A percentile compares a stretch with the other conserved stretches of the same genome.
Conservation (phyloP, 1,284 basidiomycete genomes). For the Vanrija humicola region DNA sequence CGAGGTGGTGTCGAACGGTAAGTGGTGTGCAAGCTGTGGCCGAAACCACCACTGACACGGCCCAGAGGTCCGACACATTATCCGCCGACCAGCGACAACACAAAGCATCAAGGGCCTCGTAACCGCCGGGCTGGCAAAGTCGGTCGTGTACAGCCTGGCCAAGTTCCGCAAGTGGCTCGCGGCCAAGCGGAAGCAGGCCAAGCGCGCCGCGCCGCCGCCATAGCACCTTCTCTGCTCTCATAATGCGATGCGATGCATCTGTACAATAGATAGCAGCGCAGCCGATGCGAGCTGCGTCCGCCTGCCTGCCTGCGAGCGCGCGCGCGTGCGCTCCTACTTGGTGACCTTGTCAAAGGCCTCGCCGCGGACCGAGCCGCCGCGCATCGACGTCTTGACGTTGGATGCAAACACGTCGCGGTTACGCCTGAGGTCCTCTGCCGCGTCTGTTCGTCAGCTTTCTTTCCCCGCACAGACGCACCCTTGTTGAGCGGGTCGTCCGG, state of each 20-base stretch:
- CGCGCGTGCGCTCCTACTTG: constrained; percentile 4
- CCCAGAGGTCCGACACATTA: constrained; percentile 70
- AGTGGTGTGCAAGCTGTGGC: constrained; percentile 23
- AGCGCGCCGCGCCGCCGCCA: no score
- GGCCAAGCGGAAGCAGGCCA: constrained; percentile 16
- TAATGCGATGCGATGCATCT: no score
- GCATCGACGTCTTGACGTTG: constrained; percentile 81
- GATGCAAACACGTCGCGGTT: constrained; percentile 73
- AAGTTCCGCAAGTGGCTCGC: constrained; percentile 83
- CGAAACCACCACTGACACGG: constrained; percentile 1
- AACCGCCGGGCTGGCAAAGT: constrained; percentile 76
- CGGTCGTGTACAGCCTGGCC: constrained; percentile 65
- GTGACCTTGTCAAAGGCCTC: constrained; percentile 70
- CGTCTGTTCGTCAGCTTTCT: constrained; percentile 59
- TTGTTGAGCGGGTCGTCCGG: constrained; percentile 98
- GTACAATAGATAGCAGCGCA: no score
- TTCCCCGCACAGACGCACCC: constrained; percentile 56
- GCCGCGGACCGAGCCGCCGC: constrained; percentile 69
- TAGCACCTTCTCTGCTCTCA: no score
- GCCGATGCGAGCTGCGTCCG: no score
- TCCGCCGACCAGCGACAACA: constrained; percentile 73
- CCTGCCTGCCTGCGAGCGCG: no score
- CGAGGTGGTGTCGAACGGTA: constrained; percentile 60
- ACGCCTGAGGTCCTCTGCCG: constrained; percentile 85
- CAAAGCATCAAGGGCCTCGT: constrained; percentile 83